Conservation (phyloP, 371 early-diverging fungal genomes). For the Apophysomyces elegans region DNA sequence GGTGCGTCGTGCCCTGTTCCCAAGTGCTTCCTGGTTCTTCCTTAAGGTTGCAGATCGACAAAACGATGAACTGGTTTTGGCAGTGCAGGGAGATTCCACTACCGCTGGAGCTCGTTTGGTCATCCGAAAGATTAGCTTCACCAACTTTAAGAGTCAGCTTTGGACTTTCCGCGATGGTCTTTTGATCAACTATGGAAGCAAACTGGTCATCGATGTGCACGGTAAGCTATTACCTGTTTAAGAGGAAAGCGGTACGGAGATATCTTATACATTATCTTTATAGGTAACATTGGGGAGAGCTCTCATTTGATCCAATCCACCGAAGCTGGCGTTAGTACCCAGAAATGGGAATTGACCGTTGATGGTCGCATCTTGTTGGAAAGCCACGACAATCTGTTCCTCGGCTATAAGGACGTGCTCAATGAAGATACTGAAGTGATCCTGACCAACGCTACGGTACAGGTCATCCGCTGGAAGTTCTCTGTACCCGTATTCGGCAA, state of each 20-base stretch:
- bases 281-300: conserved; percentile 28
- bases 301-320: conserved; percentile 25
- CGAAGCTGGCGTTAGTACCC: conserved; percentile 32
- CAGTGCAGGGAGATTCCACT: conserved; percentile 24
- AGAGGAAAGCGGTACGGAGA: not conserved
- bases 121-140: conserved; percentile 33
- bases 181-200: conserved; percentile 57
- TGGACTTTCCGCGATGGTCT: conserved; percentile 58
- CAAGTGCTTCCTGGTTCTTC: conserved; percentile 44
- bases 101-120: conserved; percentile 25
- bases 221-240: conserved; percentile 24
- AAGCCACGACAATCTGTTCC: conserved; percentile 26
- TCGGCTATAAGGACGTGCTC: conserved; percentile 39
- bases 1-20: conserved; percentile 39
- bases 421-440: conserved; percentile 36
- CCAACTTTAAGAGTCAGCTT: conserved; percentile 44
- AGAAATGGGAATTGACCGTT: conserved; percentile 45
- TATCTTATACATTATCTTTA: not conserved
- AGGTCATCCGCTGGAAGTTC: conserved; percentile 42
- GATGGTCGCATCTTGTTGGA: conserved; percentile 47
- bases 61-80: conserved; percentile 35
- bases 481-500: conserved; percentile 46
- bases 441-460: not conserved
- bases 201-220: conserved; percentile 44
- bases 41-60: conserved; percentile 33